phyloP scores from a whole-genome alignment of 106 monocot genomes.

The Apostasia shenzhenica region DNA sequence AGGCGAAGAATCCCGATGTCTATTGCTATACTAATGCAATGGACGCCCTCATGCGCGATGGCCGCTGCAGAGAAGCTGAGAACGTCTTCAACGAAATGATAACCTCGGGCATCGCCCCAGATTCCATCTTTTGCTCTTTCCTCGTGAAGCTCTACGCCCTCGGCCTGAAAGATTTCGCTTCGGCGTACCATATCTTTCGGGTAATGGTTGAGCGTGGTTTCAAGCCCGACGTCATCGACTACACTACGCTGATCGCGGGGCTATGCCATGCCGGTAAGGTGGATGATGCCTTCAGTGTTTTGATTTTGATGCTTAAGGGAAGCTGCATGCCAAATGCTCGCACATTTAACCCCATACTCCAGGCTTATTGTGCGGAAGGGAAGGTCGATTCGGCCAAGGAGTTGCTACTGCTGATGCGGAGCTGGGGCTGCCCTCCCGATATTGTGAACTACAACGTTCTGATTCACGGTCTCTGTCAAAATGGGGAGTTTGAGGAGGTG shows the following conservation, averaged over 20 bases:
- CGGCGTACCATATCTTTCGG: slow-evolving; percentile 26
- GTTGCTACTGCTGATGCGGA: slow-evolving; percentile 32
- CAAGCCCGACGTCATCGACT: slow-evolving; percentile 36
- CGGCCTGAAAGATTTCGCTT: slow-evolving; percentile 16
- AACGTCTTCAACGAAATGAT: slow-evolving; percentile 32
- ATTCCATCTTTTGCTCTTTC: slow-evolving; percentile 23
- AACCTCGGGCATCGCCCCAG: slow-evolving; percentile 18
- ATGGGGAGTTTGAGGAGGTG: slow-evolving; percentile 30
- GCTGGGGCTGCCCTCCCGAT: slow-evolving; percentile 32
- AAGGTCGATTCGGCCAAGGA: slow-evolving; percentile 20
- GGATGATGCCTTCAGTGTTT: slow-evolving; percentile 28
- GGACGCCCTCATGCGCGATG: slow-evolving; percentile 17
- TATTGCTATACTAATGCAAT: slow-evolving; percentile 35
- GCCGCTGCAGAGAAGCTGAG: slow-evolving; percentile 21
- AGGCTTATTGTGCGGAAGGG: slow-evolving; percentile 24
- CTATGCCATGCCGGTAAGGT: slow-evolving; percentile 34
- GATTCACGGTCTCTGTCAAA: slow-evolving; percentile 39
- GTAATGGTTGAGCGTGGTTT: slow-evolving; percentile 23
- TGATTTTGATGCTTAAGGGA: slow-evolving; percentile 21
- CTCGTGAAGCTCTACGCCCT: slow-evolving; percentile 43
- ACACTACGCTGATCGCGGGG: slow-evolving; percentile 35
- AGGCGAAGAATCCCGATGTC: slow-evolving; percentile 14
- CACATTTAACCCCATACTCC: slow-evolving; percentile 35
- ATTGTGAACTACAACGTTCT: slow-evolving; percentile 35
- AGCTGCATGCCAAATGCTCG: slow-evolving; percentile 18